phyloP scores from a whole-genome alignment of 2,329 filamentous ascomycete genomes.

The Claviceps monticola region DNA sequence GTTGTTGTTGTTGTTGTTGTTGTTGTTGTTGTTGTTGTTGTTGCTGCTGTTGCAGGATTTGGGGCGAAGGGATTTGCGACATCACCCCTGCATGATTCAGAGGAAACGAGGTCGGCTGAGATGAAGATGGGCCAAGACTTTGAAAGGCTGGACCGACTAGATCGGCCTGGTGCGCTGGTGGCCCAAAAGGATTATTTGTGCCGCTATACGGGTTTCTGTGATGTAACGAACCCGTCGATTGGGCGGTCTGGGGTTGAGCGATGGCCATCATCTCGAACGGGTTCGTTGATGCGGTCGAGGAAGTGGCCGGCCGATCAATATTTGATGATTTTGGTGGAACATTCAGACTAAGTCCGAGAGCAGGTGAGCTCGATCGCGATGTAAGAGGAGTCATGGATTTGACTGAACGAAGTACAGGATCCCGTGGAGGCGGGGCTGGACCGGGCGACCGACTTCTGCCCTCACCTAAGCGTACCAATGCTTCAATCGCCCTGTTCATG shows the following conservation, averaged over 20 bases:
- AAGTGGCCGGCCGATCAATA: conserved; percentile 23
- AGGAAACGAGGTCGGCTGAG: conserved; percentile 35
- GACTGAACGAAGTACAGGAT: conserved; percentile 32
- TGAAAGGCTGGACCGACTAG: conserved; percentile 57
- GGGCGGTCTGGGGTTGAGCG: conserved; percentile 46
- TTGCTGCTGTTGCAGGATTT: conserved; percentile 19
- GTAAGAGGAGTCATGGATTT: conserved; percentile 42
- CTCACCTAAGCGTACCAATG: conserved; percentile 71
- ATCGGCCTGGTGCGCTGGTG: conserved; percentile 25
- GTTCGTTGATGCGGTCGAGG: conserved; percentile 42
- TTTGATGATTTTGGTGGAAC: conserved; percentile 14
- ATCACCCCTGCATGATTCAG: conserved; percentile 52
- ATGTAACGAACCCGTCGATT: conserved; percentile 48
- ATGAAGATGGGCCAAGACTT: conserved; percentile 51
- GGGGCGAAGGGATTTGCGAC: background rate
- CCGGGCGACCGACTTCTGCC: conserved; percentile 32
- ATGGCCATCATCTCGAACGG: conserved; percentile 50
- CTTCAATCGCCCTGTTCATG: conserved; percentile 73
- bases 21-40: conserved; percentile 25
- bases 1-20: conserved; percentile 18
- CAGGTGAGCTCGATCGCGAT: conserved; percentile 17
- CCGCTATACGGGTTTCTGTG: conserved; percentile 41
- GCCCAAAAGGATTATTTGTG: conserved; percentile 58
- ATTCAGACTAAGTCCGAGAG: conserved; percentile 19
- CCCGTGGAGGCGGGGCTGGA: conserved; percentile 26